Evolutionary conservation across 108 stramenopile species (phyloP).

Genomic region (Mediolabrus comicus): DNA sequence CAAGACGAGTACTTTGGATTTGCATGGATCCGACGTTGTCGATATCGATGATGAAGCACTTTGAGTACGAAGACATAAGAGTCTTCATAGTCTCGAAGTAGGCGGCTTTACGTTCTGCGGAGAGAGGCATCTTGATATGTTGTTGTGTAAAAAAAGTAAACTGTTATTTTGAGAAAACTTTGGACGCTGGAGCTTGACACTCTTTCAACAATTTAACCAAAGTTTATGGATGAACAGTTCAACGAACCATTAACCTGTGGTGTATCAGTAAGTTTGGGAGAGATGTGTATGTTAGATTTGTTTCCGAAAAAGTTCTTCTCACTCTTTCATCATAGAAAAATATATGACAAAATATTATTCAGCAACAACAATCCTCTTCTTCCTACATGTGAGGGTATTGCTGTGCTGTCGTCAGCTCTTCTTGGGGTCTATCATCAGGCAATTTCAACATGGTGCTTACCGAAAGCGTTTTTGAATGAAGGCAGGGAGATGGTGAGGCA

Average conservation of each 20-base stretch:
- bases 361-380: too few species aligned
- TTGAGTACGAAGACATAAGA: conserved; percentile 71
- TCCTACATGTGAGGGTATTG: too few species aligned
- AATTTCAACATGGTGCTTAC: too few species aligned
- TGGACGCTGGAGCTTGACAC: conserved; percentile 38
- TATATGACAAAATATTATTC: too few species aligned
- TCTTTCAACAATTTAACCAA: conserved; percentile 50
- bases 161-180: conserved; percentile 24
- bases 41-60: conserved; percentile 92
- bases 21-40: conserved; percentile 99
- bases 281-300: background rate
- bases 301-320: background rate
- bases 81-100: conserved; percentile 84
- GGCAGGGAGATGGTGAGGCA: too few species aligned
- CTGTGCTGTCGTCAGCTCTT: background rate
- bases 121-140: conserved; percentile 79
- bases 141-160: conserved; percentile 4
- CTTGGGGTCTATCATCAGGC: too few species aligned
- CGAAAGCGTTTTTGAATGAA: too few species aligned
- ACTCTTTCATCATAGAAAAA: background rate
- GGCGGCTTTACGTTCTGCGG: conserved; percentile 80
- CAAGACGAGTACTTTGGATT: conserved; percentile 90
- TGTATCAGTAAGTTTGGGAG: background rate
- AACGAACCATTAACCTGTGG: conserved; percentile 21
- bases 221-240: conserved; percentile 36